Evolutionary conservation across 352 stramenopile species (phyloP), one percentile per base, ranked within the genome.

Genomic region (Pythium apleroticum): DNA sequence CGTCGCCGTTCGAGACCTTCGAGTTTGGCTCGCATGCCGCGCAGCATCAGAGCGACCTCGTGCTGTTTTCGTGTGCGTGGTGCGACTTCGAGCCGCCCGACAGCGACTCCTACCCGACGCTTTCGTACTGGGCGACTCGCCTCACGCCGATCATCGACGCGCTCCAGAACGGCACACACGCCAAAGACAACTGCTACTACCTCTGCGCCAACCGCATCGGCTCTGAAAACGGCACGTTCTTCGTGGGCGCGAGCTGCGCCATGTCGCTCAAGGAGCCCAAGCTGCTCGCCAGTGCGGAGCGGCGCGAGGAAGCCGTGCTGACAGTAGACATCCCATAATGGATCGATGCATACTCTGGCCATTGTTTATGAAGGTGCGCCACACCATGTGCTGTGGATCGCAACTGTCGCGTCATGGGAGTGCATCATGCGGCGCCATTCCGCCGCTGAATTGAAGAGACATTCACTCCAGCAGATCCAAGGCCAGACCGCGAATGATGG

Each of bases 51-150:
- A 90, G 82, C 67, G 84, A 92, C 50, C 68, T 95, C 31, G 72
- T 93, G 55, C 60, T 95, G n/a, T 93, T 93, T 56, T 77, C 84
- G 7, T 93, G 86, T 61, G 86, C 86, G 15, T 95, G 86, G 86
- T 90, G 79, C 63, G 86, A 95, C 61, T 87, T 86, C 66, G 84
- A 91, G 48, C 72, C 72, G 10, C 69, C 72, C 1, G 75, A 91
- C 33, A 57, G 73, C 1, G 67, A 78, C 28, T 72, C 74, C 19
- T 75, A 72, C 41, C 60, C 66, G 28, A 91, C 86, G 54, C 67
- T 91, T 11, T 78, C 76, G 50, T 95, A 95, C 65, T 95, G 86
- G 86, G 78, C 77, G 1, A 72, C 80, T 52, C 86, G 86, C 7
- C 60, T 95, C 30, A 60, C 71, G 50, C 86, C 83, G 1, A 71